These are phyloP conservation scores for Cucumis melo DNA, from an alignment of 306 rosid species.

Conservation along the genomic window DNA sequence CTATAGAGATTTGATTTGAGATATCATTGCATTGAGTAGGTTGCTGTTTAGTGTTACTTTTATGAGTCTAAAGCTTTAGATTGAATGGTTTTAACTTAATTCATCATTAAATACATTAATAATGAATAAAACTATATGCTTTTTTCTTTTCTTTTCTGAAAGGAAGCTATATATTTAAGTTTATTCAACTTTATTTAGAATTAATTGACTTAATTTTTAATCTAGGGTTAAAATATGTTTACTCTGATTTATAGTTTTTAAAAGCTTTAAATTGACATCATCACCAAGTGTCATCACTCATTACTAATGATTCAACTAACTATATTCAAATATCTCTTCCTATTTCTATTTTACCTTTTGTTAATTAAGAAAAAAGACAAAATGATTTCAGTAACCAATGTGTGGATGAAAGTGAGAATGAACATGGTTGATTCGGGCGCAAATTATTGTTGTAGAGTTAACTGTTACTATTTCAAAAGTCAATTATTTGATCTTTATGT, in stretches of 20 bases:
- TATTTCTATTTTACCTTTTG: neutral
- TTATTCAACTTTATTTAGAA: too few relatives aligned
- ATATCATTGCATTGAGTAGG: neutral
- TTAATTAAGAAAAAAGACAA: neutral
- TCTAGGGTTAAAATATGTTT: neutral
- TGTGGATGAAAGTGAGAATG: neutral
- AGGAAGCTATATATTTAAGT: too few relatives aligned
- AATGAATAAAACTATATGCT: too few relatives aligned
- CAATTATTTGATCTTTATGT: too few relatives aligned
- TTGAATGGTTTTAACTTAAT: neutral
- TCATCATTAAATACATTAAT: too few relatives aligned
- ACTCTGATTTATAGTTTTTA: neutral
- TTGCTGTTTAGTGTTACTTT: neutral
- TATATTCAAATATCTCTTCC: too few relatives aligned
- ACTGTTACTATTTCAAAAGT: too few relatives aligned
- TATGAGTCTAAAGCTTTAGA: neutral
- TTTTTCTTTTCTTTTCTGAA: too few relatives aligned
- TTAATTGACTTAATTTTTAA: neutral
- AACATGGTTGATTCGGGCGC: neutral
- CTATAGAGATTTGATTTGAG: neutral
- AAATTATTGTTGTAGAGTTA: too few relatives aligned
- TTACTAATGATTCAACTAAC: neutral
- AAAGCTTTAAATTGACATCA: neutral
- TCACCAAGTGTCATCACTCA: neutral
- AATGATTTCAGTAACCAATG: neutral